A percentile compares a stretch with the other conserved stretches of the same genome.
These are phyloP conservation scores for Boletales sp. DNA, from an alignment of 768 basidiomycete genomes.

Conservation along the genomic window DNA sequence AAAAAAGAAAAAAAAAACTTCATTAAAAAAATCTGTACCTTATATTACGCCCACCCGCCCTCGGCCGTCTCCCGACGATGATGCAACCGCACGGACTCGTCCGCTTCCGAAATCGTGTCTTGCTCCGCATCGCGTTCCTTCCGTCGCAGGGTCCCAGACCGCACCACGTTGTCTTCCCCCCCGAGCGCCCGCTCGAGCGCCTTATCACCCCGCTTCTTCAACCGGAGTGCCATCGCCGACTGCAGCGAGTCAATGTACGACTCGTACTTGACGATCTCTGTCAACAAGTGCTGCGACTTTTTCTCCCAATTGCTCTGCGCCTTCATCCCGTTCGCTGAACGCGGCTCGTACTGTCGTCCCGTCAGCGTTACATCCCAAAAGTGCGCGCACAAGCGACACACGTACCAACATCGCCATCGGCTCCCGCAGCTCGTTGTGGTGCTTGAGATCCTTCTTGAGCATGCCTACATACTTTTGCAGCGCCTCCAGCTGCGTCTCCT, in stretches of 20 bases:
- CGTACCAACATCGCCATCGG: constrained; percentile 78
- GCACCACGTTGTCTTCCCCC: constrained; percentile 30
- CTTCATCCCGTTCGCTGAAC: constrained; percentile 69
- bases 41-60: constrained; percentile 25
- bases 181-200: constrained; percentile 59
- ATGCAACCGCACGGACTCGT: constrained; percentile 33
- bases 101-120: constrained; percentile 47
- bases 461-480: constrained; percentile 74
- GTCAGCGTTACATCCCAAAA: constrained; percentile 3
- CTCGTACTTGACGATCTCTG: constrained; percentile 94
- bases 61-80: constrained; percentile 47
- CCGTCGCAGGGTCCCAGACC: constrained; percentile 34
- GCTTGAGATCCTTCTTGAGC: constrained; percentile 75
- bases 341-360: constrained; percentile 65
- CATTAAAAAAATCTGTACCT: constrained; percentile 18
- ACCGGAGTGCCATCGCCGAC: constrained; percentile 74
- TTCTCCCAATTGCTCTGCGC: constrained; percentile 90
- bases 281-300: constrained; percentile 83
- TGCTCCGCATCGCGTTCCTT: constrained; percentile 39
- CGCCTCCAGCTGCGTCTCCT: constrained; percentile 90
- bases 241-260: constrained; percentile 91
- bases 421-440: constrained; percentile 78
- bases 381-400: neutral
- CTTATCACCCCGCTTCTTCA: constrained; percentile 91
- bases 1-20: neutral